Evolutionary conservation across 495 filamentous ascomycete species (phyloP), one percentile per base, ranked within the genome.

Genomic region (Xylaria longipes): DNA sequence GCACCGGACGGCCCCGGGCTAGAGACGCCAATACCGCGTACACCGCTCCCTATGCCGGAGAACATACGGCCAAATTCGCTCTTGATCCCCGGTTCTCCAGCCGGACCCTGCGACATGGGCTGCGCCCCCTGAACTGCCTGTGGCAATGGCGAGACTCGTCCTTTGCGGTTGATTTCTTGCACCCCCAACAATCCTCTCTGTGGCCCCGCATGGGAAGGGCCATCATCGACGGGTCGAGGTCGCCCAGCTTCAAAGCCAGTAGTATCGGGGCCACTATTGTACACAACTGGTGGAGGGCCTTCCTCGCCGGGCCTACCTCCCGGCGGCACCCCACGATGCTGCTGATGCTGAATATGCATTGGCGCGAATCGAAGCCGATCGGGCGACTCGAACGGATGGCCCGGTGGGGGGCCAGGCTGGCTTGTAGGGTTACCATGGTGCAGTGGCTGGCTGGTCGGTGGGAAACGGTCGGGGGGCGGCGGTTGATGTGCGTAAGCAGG

Each of bases 41-140:
- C 90, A 52, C 94, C 94, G 80, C 91, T 95, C 48, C 94, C 94
- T 74, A 97, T 92, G 25, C 94, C 94, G 4, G 92, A 92, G 81
- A 97, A 97, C 83, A 97, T 95, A 39, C 93, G 89, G 11, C 94
- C 94, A 77, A 97, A 92, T 75, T 97, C 94, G 78, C 90, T 94
- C 85, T 97, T 97, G 76, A 97, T 94, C 12, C 89, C 89, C 0
- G 94, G 90, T 74, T 97, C 94, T 7, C 90, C 91, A 29, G 89
- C 89, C 2, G 93, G 91, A 17, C 91, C 91, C 43, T 90, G 85
- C 43, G 89, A 86, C 72, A 93, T 91, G 39, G 90, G 91, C 81
- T 97, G 94, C 7, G 93, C 94, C 22, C 94, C 94, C 76, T 97
- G 94, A 3, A 97, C 94, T 12, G 94, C 94, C 81, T 97, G 94